A percentile compares a stretch with the other conserved stretches of the same genome.
Conservation (phyloP, 331 rosid species). For the Acacia pycnantha region DNA sequence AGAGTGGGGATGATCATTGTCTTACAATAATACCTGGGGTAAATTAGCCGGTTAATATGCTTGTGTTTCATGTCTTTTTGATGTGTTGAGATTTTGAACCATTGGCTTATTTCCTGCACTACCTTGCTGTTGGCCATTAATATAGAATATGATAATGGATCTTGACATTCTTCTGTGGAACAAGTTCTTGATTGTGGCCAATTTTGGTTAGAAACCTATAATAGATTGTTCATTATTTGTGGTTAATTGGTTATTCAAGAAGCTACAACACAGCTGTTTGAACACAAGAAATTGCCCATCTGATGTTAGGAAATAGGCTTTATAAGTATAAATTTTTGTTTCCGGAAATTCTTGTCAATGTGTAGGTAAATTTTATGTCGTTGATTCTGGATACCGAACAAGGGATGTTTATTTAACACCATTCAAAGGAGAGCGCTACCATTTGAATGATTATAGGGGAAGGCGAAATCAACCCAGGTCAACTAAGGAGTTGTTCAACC, state of each 20-base stretch:
- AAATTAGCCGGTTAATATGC: background rate
- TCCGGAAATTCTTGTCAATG: no score
- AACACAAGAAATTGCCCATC: slow-evolving; percentile 17
- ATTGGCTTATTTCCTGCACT: background rate
- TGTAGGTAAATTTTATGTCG: no score
- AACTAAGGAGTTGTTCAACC: no score
- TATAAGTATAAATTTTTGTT: background rate
- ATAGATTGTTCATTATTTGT: background rate
- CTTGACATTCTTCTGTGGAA: background rate
- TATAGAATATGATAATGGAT: slow-evolving; percentile 26
- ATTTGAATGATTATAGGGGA: no score
- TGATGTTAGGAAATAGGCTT: background rate
- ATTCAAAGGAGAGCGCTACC: no score
- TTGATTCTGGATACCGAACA: no score
- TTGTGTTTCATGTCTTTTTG: background rate
- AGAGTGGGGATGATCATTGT: background rate
- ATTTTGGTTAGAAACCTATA: background rate
- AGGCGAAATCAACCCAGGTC: no score
- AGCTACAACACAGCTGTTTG: background rate
- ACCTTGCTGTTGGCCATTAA: background rate
- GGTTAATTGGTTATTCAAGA: slow-evolving; percentile 8
- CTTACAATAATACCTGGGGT: background rate
- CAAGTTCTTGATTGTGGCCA: background rate
- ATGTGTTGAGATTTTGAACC: slow-evolving; percentile 5
- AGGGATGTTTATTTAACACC: no score